A percentile compares a stretch with the other conserved stretches of the same genome.
Evolutionary conservation across 352 stramenopile species (phyloP).

Genomic region (Vaucheria bursata): DNA sequence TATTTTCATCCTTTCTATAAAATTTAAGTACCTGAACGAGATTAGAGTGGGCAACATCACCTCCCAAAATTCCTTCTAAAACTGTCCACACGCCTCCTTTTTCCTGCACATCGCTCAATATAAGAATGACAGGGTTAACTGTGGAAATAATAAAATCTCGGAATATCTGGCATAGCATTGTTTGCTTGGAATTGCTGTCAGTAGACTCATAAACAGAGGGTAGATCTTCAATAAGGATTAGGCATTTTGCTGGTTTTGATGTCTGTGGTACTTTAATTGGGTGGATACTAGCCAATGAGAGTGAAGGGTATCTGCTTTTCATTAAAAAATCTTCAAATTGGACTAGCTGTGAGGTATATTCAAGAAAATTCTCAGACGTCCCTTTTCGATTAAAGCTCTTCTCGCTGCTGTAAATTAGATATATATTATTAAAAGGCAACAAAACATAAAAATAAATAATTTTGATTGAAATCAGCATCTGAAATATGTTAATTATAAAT

Average conservation of each 20-base stretch:
- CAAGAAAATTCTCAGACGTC: too few species aligned
- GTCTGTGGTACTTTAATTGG: too few species aligned
- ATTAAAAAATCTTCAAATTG: neutral
- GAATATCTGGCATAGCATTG: conserved; percentile 6
- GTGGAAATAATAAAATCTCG: conserved; percentile 1
- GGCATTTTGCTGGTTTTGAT: neutral
- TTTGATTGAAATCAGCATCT: too few species aligned
- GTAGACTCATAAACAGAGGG: neutral
- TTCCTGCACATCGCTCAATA: conserved; percentile 16
- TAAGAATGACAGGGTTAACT: conserved; percentile 9
- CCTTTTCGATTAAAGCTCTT: too few species aligned
- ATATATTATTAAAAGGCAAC: too few species aligned
- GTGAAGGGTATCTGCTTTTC: neutral
- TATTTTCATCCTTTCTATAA: too few species aligned
- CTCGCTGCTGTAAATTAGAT: too few species aligned
- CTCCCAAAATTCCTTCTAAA: neutral
- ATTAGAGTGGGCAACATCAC: neutral
- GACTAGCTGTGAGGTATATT: neutral
- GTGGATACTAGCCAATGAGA: too few species aligned
- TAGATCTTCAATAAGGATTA: conserved; percentile 31
- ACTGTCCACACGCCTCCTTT: neutral
- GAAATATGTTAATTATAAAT: too few species aligned
- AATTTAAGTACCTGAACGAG: too few species aligned
- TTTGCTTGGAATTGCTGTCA: conserved; percentile 18
- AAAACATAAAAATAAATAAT: too few species aligned